phyloP scores from a whole-genome alignment of 306 rosid species.

The Cucumis cinereus region DNA sequence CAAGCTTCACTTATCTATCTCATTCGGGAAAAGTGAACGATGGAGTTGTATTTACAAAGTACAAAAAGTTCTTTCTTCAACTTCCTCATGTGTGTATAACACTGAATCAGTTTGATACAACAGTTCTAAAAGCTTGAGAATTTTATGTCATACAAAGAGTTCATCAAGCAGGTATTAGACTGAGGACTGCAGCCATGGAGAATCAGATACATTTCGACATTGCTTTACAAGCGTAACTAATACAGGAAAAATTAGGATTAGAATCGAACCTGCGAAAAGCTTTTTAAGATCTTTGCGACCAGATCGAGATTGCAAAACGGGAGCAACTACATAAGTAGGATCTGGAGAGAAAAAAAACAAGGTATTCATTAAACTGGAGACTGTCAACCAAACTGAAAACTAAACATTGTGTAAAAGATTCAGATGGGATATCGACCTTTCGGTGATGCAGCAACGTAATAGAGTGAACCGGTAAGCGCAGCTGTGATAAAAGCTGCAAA shows the following conservation, averaged over 20 bases:
- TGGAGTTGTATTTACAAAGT: neutral
- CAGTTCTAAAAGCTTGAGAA: neutral
- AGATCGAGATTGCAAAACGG: constrained; percentile 64
- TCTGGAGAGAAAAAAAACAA: constrained; percentile 31
- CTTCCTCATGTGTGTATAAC: neutral
- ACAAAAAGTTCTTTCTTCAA: neutral
- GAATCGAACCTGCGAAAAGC: constrained; percentile 67
- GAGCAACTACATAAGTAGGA: constrained; percentile 84
- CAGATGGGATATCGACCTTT: constrained; percentile 42
- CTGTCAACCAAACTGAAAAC: neutral
- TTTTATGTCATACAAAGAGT: too few species aligned
- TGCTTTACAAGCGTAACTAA: neutral
- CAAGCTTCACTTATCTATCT: neutral
- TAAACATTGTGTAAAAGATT: neutral
- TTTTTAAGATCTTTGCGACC: constrained; percentile 69
- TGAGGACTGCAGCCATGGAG: neutral
- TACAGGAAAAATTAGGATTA: neutral
- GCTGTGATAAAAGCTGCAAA: constrained; percentile 94
- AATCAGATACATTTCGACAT: neutral
- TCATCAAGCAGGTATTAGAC: neutral
- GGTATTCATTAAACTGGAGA: neutral
- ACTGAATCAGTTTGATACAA: neutral
- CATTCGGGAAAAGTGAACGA: neutral
- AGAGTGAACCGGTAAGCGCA: constrained; percentile 76
- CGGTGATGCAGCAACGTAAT: constrained; percentile 87